phyloP scores from a whole-genome alignment of 108 stramenopile genomes.

The Chaetoceros tenuissimus region DNA sequence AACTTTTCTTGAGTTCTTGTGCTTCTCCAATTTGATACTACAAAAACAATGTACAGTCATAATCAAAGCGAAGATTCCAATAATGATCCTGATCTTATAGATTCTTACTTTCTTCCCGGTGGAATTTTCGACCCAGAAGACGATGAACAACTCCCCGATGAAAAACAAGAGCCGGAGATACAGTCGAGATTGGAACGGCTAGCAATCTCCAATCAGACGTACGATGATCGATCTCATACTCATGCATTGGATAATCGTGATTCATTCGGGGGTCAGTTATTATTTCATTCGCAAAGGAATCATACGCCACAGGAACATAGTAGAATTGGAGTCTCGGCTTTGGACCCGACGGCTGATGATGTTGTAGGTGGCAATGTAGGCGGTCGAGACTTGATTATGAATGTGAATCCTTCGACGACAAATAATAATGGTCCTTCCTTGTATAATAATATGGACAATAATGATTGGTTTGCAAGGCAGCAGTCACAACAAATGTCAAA shows the following conservation, averaged over 20 bases:
- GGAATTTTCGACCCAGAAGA: slow-evolving; percentile 38
- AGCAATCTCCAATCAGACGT: background rate
- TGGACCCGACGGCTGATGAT: background rate
- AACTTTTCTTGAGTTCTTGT: too few relatives aligned
- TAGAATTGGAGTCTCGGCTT: background rate
- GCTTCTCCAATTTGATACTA: too few relatives aligned
- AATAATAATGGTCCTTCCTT: too few relatives aligned
- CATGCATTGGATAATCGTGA: background rate
- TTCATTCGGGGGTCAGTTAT: background rate
- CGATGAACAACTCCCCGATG: background rate
- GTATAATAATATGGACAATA: too few relatives aligned
- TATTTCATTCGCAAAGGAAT: background rate
- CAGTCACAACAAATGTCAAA: too few relatives aligned
- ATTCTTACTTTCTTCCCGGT: slow-evolving; percentile 43
- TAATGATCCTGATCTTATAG: slow-evolving; percentile 33
- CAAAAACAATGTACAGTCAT: too few relatives aligned
- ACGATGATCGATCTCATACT: background rate
- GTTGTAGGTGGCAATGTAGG: background rate
- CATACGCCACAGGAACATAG: background rate
- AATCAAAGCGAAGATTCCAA: background rate
- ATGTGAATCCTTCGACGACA: too few relatives aligned
- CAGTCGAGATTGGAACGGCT: background rate
- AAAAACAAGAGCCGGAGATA: background rate
- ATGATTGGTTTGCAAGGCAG: too few relatives aligned
- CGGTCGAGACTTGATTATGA: background rate